Base-by-base conservation (phyloP, 208 protist genomes). In the Trypanosoma avium region DNA sequence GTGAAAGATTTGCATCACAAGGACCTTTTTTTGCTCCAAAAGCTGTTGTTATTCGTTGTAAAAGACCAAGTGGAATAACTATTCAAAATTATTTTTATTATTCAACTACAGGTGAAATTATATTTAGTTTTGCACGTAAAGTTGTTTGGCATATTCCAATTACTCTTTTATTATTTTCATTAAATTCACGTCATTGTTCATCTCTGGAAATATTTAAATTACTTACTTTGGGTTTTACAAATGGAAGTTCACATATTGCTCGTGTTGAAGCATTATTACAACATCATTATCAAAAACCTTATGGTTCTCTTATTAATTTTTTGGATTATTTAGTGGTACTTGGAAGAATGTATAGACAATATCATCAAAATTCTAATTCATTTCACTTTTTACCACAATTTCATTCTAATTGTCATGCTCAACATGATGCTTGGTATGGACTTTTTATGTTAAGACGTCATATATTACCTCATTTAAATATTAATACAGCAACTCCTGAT, bases 21-120 rank as follows among this genome's bases (percentile, higher is more conserved):
- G 98, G 98, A 1, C 71, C 79, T 19, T 66, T 86, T 32, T 99
- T 99, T 78, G 97, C 98, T 13, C 53, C 88, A 21, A 98, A 97
- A 71, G 98, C 93, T 56, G 85, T 98, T 1, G 73, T 92, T 17
- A 95, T 99, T 12, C 88, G 98, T 42, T 98, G 93, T 77, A 97
- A 98, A 47, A 83, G 87, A 29, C 75, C 75, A 32, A 98, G 98
- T 79, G 90, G 97, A 8, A 82, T 96, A 10, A 92, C 90, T 9
- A 61, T 83, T 40, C 99, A 97, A 43, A 97, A 98, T 70, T 97
- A 93, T 48, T 86, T 99, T 45, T 99, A 99, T 78, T 99, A 99
- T 67, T 75, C 98, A 7, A 92, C 77, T 21, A 75, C 75, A 33
- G 94, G 94, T 54, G 86, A 95, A 46, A 63, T 95, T 49, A 62